Evolutionary conservation across 2,329 filamentous ascomycete genomes (phyloP).

Genomic region (Aspergillus fijiensis): DNA sequence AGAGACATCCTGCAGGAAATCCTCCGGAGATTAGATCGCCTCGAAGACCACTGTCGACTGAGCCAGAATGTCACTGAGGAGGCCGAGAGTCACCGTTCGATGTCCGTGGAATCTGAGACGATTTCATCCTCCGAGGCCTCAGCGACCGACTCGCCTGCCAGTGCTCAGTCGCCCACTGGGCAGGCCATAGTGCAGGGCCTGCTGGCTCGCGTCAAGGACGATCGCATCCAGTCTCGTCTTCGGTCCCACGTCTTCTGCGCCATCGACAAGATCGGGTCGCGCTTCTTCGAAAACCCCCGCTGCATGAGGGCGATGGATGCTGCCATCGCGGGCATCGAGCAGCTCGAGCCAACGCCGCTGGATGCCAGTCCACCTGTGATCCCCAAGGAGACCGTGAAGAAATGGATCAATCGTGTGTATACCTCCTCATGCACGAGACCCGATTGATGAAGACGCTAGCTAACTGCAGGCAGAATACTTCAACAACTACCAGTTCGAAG

Average conservation of each 20-base stretch:
- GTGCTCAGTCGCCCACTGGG: neutral
- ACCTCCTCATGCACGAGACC: too few relatives aligned
- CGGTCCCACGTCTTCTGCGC: constrained; percentile 16
- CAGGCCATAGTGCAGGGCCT: neutral
- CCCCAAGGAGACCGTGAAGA: constrained; percentile 9
- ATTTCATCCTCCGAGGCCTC: neutral
- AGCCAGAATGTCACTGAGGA: neutral
- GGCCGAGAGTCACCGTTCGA: constrained; percentile 1
- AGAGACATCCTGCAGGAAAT: constrained; percentile 14
- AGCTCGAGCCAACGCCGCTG: neutral
- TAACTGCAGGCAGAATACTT: constrained; percentile 5
- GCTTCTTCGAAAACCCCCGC: constrained; percentile 12
- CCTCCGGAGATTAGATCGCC: constrained; percentile 14
- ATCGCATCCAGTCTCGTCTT: neutral
- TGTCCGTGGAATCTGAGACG: neutral
- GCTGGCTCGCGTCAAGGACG: constrained; percentile 5
- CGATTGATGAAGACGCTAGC: too few relatives aligned
- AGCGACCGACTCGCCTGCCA: neutral
- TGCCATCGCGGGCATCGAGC: constrained; percentile 14
- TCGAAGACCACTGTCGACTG: constrained; percentile 18
- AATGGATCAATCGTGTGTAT: constrained; percentile 8
- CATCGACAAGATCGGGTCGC: constrained; percentile 10
- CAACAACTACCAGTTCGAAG: constrained; percentile 16
- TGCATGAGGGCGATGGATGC: constrained; percentile 12
- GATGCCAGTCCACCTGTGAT: constrained; percentile 1